Base-by-base conservation (phyloP, 345 rosid genomes). In the Sonneratia alba region DNA sequence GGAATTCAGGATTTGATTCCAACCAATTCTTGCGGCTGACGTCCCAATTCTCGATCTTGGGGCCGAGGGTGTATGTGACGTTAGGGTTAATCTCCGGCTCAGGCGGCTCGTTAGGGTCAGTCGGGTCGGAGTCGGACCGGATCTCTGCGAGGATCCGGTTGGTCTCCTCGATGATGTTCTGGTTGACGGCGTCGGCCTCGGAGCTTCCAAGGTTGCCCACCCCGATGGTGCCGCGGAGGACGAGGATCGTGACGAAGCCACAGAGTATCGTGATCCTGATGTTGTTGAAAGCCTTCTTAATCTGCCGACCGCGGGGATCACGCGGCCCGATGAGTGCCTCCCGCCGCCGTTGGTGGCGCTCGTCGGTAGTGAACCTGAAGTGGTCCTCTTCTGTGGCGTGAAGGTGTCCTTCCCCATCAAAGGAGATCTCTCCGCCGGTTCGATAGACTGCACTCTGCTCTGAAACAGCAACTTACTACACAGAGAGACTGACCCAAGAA, bases 201-300 rank as follows among this genome's bases (percentile, higher is more conserved):
- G 96, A 83, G 76, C 79, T 82, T 36, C 91, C 81, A 69, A 93
- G 80, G 77, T 78, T 88, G 34, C 93, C 96, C 19, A 93, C 85
- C 66, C 98, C 98, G 75, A 93, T 88, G 4, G 97, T 91, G 75
- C 97, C 98, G 36, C 96, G 94, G 47, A 93, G 86, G 79, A 93
- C 98, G 72, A 93, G 92, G 62, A 93, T 87, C 37, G 98, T 91
- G 56, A 93, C 93, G 81, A 93, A 89, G 62, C 98, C 93, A 66
- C 98, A 93, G 36, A 93, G 96, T 73, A 93, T 84, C 0, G 97
- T 93, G 88, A 93, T 93, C 83, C 89, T 93, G 57, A 89, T 81
- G 85, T 87, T 91, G 81, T 87, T 89, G 84, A 93, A 91, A 15
- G 94, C 91, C 82, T 88, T 93, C 71, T 88, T 81, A 81, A 88